Conservation (phyloP, 1,139 yeast genomes). For the Zygosaccharomyces pseudobailii region DNA sequence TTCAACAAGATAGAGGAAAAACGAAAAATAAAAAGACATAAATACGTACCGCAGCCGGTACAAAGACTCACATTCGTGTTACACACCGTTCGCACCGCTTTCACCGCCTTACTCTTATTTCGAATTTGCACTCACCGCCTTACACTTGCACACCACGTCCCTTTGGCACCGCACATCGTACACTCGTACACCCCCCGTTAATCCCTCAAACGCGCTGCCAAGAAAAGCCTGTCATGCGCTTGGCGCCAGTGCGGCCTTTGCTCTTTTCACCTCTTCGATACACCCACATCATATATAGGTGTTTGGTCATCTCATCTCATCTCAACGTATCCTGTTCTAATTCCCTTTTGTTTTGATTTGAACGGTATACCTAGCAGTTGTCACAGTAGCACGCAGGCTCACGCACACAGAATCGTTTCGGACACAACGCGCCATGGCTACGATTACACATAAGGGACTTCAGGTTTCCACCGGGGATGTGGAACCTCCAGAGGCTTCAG, state of each 20-base stretch:
- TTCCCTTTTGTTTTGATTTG: too few relatives aligned
- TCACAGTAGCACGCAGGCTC: background rate
- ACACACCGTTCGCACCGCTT: background rate
- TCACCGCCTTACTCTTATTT: too few relatives aligned
- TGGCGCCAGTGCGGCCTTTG: background rate
- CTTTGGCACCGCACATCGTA: background rate
- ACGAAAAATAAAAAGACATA: too few relatives aligned
- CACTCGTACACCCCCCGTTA: background rate
- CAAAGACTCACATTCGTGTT: too few relatives aligned
- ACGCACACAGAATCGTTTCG: background rate
- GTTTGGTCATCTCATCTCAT: background rate
- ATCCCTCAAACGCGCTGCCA: background rate
- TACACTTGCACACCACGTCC: background rate
- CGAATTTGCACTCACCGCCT: too few relatives aligned
- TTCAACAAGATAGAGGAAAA: too few relatives aligned
- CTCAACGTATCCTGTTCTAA: background rate
- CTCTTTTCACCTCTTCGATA: background rate
- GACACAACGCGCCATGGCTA: conserved; percentile 13
- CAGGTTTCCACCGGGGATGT: conserved; percentile 7
- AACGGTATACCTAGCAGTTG: too few relatives aligned
- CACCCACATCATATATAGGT: background rate
- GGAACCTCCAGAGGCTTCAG: conserved; percentile 27
- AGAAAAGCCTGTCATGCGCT: background rate
- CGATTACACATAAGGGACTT: conserved; percentile 29
- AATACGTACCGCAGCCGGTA: too few relatives aligned